Conservation (phyloP, 169 alveolate genomes). For the Plasmodium malariae region DNA sequence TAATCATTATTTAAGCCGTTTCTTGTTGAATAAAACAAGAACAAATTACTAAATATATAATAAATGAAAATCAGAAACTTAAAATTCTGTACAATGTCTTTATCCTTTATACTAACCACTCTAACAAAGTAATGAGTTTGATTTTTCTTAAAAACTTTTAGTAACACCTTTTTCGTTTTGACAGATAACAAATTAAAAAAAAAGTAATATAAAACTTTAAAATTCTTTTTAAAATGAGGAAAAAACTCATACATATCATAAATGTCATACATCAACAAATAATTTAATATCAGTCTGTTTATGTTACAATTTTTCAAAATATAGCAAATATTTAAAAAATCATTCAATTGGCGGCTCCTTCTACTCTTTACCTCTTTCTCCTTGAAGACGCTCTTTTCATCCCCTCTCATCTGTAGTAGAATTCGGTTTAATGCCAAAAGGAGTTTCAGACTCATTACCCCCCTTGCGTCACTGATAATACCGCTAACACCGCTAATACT, state of each 20-base stretch:
- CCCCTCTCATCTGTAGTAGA: neutral
- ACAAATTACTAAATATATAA: constrained; percentile 20
- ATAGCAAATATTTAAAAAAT: constrained; percentile 6
- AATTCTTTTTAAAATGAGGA: constrained; percentile 27
- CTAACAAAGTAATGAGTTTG: neutral
- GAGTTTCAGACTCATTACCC: neutral
- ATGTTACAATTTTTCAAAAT: constrained; percentile 8
- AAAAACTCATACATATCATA: constrained; percentile 23
- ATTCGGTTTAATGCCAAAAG: neutral
- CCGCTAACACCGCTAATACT: no score
- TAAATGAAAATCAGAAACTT: constrained; percentile 29
- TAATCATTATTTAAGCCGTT: no score
- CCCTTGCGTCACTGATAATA: neutral
- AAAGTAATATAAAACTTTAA: constrained; percentile 24
- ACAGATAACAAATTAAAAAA: constrained; percentile 52
- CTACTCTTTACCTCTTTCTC: neutral
- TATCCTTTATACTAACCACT: neutral
- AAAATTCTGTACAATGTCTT: constrained; percentile 1
- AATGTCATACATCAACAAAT: constrained; percentile 23
- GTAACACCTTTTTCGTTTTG: constrained; percentile 36
- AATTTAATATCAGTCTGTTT: constrained; percentile 25
- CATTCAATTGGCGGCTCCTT: neutral
- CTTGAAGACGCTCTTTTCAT: neutral
- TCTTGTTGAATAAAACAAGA: no score
- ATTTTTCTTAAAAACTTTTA: constrained; percentile 35